Evolutionary conservation across 805 yeast genomes (phyloP).

Genomic region (Yarrowia yakushimensis): DNA sequence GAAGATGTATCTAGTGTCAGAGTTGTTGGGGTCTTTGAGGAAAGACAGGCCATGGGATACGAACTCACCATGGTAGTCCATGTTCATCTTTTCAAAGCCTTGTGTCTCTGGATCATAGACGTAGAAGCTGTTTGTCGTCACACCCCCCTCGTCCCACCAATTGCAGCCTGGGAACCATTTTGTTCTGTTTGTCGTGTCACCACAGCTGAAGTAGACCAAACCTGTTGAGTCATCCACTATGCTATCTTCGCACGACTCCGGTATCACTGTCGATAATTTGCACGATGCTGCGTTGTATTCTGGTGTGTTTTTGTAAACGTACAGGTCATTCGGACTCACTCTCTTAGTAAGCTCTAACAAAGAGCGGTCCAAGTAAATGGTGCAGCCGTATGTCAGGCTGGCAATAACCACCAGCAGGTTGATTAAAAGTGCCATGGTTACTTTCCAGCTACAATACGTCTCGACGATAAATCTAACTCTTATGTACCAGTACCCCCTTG

Average conservation of each 20-base stretch:
- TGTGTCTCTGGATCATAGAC: not conserved
- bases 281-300: slow-evolving; percentile 3
- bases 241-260: not conserved
- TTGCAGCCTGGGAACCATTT: slow-evolving; percentile 16
- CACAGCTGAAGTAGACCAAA: not conserved
- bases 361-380: slow-evolving; percentile 3
- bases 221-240: not conserved
- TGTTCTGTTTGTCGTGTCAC: not conserved
- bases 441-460: not conserved
- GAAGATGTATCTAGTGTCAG: not conserved
- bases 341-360: not conserved
- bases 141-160: slow-evolving; percentile 3
- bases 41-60: slow-evolving; percentile 9
- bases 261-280: not conserved
- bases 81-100: not conserved
- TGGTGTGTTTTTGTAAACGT: not conserved
- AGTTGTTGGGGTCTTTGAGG: not conserved
- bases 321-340: not conserved
- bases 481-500: too few relatives aligned
- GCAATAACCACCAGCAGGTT: not conserved
- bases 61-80: slow-evolving; percentile 8
- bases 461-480: not conserved
- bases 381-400: not conserved
- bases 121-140: not conserved
- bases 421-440: not conserved